Evolutionary conservation across 306 rosid species (phyloP), one percentile per base, ranked within the genome.

Genomic region (Sicyos edulis): DNA sequence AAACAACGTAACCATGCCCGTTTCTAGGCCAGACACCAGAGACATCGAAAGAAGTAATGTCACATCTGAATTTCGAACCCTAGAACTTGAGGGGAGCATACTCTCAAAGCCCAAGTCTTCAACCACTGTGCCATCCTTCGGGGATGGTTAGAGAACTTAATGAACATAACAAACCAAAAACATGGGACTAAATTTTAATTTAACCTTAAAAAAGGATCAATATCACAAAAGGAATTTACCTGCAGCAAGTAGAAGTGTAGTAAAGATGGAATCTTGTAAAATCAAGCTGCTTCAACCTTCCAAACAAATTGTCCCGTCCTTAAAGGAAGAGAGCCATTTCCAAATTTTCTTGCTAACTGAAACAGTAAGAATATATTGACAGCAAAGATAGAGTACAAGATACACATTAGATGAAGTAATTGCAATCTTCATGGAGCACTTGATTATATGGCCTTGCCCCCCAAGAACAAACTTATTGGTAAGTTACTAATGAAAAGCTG

Each of bases 291-390:
- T 55, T 55, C 32, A 57, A 57, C 62, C 62, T 57, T 57, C 37
- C 34, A 57, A 8, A 9, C 32, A 57, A 22, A 57, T 11, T n/a
- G 37, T 10, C 29, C 60, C 63, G 1, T 34, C 32, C 62, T 5
- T 1, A 4, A 4, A 57, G 16, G 16, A 57, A 57, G 62, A 20
- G 62, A 20, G 2, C 5, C 17, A 5, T 26, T 24, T 60, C 19
- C 44, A 32, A 60, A 24, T 5, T 13, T 60, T 60, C 19, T 14
- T 26, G 66, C 66, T 14, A 29, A 60, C 66, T 60, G 44, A 60
- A 24, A 29, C 32, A 60, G 15, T 60, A 60, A 56, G 62, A 21
- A 60, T 26, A 60, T 7, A 60, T 29, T 60, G 66, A 60, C 66
- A 29, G 44, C 19, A 14, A 60, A 60, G 66, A 26, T 60, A 22